Base-by-base conservation (phyloP, 768 basidiomycete species). In the Tylopilus balloui region DNA sequence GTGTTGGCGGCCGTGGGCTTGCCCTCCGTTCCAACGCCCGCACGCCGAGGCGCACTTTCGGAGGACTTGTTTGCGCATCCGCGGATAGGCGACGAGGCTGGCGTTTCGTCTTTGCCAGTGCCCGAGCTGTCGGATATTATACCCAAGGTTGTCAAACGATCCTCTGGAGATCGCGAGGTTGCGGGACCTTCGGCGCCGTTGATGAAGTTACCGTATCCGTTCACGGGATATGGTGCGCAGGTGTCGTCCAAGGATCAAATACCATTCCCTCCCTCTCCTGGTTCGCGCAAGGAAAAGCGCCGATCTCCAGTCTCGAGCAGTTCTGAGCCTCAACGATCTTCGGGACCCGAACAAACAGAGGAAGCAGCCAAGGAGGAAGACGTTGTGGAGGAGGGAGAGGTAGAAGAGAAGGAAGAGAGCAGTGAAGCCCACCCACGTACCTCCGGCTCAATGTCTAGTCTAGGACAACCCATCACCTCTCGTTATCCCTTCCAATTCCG, bases 361-460 rank as follows among this genome's bases (percentile, higher is more conserved):
- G 50, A 53, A 45, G 51, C 28, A 4, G 62, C 55, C 0, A 60
- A 65, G 0, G 55, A 49, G 5, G 64, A 62, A 9, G 61, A 52
- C 0, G 77, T 73, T 12, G 78, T 78, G 31, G 77, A 71, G 1
- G 77, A 71, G 4, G 70, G 62, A 12, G 69, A 55, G 2, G 68
- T 58, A 13, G 71, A 65, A 20, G 73, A 69, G 20, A 53, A 34
- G 5, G 69, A 65, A 35, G 70, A 69, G 36, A 71, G 71, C 44
- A 76, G 75, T 38, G 74, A 73, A 35, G 83, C 83, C 0, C 78
- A 81, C 4, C 80, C 79, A 35, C 76, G 83, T 15, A 84, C 80
- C 5, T 88, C 88, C 0, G 86, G 81, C 17, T 92, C 90, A 8
- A 82, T 92, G 83, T 92, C 89, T 3, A 88, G 85, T 52, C 77